Percentiles rank a stretch among this genome's conserved stretches.
Conservation (phyloP, 805 yeast species). For the Pichia deserticola region DNA sequence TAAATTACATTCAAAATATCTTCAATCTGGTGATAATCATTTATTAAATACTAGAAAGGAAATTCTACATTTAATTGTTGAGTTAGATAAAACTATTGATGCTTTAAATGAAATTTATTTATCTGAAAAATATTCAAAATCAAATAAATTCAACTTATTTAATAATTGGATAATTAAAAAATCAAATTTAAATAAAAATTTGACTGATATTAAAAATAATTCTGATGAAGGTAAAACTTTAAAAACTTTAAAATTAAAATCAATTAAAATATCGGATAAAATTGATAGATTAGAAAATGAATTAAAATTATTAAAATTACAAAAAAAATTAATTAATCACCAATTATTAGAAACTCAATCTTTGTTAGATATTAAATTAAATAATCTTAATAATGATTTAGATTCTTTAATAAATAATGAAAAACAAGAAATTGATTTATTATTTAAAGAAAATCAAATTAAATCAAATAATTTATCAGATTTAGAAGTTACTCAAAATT, state of each 20-base stretch:
- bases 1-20: constrained; percentile 21
- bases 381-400: constrained; percentile 34
- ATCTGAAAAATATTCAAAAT: constrained; percentile 27
- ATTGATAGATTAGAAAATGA: constrained; percentile 32
- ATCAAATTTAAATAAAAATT: constrained; percentile 26
- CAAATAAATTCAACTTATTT: constrained; percentile 17
- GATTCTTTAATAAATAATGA: constrained; percentile 19
- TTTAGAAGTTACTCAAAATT: constrained; percentile 15
- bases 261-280: constrained; percentile 30
- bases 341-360: constrained; percentile 43
- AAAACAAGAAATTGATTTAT: constrained; percentile 12
- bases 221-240: constrained; percentile 38
- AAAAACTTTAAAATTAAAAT: constrained; percentile 28
- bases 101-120: constrained; percentile 41
- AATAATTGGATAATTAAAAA: constrained; percentile 36
- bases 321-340: constrained; percentile 27
- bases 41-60: constrained; percentile 25
- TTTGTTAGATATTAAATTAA: constrained; percentile 40
- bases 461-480: not conserved
- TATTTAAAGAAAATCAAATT: constrained; percentile 3
- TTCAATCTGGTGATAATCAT: constrained; percentile 30
- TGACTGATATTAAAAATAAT: constrained; percentile 32
- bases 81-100: constrained; percentile 36
- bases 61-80: constrained; percentile 25
- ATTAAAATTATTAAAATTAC: constrained; percentile 28